Percentiles rank a stretch among this genome's conserved stretches.
Evolutionary conservation across 2,329 filamentous ascomycete genomes (phyloP).

Genomic region (Fonsecaea erecta): DNA sequence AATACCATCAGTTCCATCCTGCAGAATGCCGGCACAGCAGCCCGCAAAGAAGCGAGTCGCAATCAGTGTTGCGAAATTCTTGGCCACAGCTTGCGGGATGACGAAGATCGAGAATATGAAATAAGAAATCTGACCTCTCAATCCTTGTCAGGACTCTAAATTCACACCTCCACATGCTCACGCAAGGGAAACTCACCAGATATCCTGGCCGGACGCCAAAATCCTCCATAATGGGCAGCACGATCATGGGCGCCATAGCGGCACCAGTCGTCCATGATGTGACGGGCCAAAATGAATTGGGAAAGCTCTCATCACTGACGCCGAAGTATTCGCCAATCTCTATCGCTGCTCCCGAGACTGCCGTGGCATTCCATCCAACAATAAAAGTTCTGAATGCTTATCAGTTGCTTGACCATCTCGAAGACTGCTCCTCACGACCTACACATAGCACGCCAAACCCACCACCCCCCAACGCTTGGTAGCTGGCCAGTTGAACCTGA

Average conservation of each 20-base stretch:
- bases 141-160: background rate
- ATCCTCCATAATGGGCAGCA: constrained; percentile 49
- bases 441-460: background rate
- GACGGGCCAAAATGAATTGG: constrained; percentile 47
- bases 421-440: background rate
- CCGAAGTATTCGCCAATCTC: background rate
- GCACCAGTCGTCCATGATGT: constrained; percentile 50
- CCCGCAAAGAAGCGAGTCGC: constrained; percentile 36
- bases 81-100: constrained; percentile 32
- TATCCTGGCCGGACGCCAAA: constrained; percentile 39
- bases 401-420: background rate
- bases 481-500: background rate
- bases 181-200: constrained; percentile 8
- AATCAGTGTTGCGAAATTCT: constrained; percentile 27
- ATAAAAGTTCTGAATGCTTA: background rate
- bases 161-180: no score
- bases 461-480: background rate
- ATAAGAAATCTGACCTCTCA: constrained; percentile 18
- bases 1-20: constrained; percentile 18
- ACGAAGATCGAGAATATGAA: constrained; percentile 37
- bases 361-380: background rate
- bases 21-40: constrained; percentile 20
- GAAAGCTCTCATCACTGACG: constrained; percentile 38
- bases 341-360: background rate
- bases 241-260: constrained; percentile 47